Evolutionary conservation across 495 filamentous ascomycete species (phyloP), one percentile per base, ranked within the genome.

Genomic region (Aspergillus cristatus): DNA sequence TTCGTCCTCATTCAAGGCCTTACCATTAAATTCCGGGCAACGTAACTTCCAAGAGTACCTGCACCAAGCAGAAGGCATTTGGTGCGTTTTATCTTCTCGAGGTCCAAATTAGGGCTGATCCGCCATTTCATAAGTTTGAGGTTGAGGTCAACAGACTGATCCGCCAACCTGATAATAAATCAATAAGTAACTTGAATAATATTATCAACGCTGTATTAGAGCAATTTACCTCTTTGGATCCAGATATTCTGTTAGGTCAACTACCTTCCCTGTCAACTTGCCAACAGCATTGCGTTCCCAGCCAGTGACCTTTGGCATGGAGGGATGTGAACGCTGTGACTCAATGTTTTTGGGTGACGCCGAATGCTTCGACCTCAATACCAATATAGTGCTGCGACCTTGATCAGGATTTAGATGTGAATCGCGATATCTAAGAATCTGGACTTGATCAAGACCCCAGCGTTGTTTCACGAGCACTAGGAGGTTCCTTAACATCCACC

Each of bases 61-160:
- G 91, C 88, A 15, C 91, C 91, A n/a, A 98, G 79, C 20, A 98
- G 64, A 29, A 98, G 75, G 51, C 91, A 98, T 47, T 79, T 94
- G 6, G 91, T 90, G 31, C 81, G 72, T 55, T 94, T 96, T 51
- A 97, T 84, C 35, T 72, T 78, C 8, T 94, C 86, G 10, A 98
- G 78, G 54, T 97, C 74, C 15, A 98, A 67, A 31, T 76, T 76
- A 6, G 91, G 91, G 14, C 88, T 85, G 39, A 98, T 84, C 17
- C 91, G 79, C 91, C 91, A 98, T 65, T 95, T 96, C 76, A 98
- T 98, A 37, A 98, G 72, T 62, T 96, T 97, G 42, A 96, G 70
- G 51, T 98, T 98, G 34, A 98, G 76, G 51, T 98, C 91, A 7
- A 96, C 91, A n/a, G 89, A 84, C 57, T 94, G 87, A 46, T 96